Evolutionary conservation across 176 grass and related monocot species (phyloP).

Genomic region (Zoysia japonica): DNA sequence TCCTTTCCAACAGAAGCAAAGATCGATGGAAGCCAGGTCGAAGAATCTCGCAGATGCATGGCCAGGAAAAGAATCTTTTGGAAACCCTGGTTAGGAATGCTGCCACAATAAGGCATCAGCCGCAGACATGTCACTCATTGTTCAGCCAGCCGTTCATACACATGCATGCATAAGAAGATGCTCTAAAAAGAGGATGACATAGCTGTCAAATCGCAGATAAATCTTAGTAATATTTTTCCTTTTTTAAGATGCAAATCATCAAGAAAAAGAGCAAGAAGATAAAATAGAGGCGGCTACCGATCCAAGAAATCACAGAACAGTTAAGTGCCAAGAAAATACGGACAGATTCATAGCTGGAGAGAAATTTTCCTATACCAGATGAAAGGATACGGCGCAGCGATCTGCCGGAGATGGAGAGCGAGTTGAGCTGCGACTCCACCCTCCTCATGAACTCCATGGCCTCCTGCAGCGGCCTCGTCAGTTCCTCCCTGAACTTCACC

Average conservation of each 20-base stretch:
- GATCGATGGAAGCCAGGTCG: conserved; percentile 46
- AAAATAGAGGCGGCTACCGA: conserved; percentile 2
- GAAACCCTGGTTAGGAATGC: conserved; percentile 46
- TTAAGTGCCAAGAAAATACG: neutral
- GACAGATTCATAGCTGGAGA: neutral
- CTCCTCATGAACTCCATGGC: conserved; percentile 90
- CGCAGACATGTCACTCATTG: conserved; percentile 19
- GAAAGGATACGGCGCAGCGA: conserved; percentile 76
- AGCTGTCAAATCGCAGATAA: conserved; percentile 4
- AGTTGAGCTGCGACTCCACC: conserved; percentile 87
- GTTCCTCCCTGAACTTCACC: conserved; percentile 94
- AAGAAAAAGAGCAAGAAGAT: conserved; percentile 18
- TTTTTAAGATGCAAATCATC: neutral
- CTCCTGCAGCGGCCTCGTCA: conserved; percentile 89
- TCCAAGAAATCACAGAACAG: conserved; percentile 21
- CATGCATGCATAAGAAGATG: conserved; percentile 8
- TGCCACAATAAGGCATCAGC: conserved; percentile 34
- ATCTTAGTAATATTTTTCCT: neutral
- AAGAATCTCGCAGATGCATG: conserved; percentile 52
- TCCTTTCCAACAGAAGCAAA: conserved; percentile 58
- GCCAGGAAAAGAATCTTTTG: conserved; percentile 49
- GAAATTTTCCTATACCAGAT: conserved; percentile 58
- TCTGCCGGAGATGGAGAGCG: conserved; percentile 83
- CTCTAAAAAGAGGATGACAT: neutral
- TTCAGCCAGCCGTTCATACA: conserved; percentile 17